A percentile compares a stretch with the other conserved stretches of the same genome.
Conservation (phyloP, 257 asterid genomes). For the Gynochthodes officinalis region DNA sequence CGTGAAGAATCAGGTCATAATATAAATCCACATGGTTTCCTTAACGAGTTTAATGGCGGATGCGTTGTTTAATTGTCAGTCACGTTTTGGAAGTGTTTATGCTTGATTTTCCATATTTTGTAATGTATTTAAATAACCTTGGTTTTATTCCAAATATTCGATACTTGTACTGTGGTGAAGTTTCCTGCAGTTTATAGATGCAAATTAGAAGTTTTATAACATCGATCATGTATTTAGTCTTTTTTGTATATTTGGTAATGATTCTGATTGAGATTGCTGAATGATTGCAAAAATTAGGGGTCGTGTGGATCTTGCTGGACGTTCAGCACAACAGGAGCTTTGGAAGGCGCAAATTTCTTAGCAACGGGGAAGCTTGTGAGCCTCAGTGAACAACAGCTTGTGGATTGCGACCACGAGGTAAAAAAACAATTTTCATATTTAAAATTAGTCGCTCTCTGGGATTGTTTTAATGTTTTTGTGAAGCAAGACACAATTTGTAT, state of each 20-base stretch:
- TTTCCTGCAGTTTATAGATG: not conserved
- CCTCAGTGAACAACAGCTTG: slow-evolving; percentile 94
- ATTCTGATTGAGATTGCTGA: not conserved
- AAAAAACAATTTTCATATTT: not conserved
- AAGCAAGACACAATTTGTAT: not conserved
- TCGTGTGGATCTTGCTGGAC: slow-evolving; percentile 95
- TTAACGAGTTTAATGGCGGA: not conserved
- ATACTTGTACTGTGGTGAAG: not conserved
- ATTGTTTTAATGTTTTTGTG: not conserved
- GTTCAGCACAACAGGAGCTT: slow-evolving; percentile 81
- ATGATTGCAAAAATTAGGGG: slow-evolving; percentile 41
- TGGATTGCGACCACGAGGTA: slow-evolving; percentile 94
- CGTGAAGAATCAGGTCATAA: slow-evolving; percentile 73
- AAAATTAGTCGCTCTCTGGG: no score
- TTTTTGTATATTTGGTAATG: not conserved
- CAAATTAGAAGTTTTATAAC: not conserved
- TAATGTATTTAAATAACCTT: not conserved
- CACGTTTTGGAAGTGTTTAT: not conserved
- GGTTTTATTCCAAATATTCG: not conserved
- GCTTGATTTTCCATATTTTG: slow-evolving; percentile 1
- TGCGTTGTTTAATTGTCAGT: not conserved
- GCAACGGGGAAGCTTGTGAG: slow-evolving; percentile 81
- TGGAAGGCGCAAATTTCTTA: slow-evolving; percentile 83
- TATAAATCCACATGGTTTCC: not conserved
- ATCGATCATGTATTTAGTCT: not conserved